Evolutionary conservation across 1,284 basidiomycete species (phyloP).

Genomic region (Trichosporon coremiiforme): DNA sequence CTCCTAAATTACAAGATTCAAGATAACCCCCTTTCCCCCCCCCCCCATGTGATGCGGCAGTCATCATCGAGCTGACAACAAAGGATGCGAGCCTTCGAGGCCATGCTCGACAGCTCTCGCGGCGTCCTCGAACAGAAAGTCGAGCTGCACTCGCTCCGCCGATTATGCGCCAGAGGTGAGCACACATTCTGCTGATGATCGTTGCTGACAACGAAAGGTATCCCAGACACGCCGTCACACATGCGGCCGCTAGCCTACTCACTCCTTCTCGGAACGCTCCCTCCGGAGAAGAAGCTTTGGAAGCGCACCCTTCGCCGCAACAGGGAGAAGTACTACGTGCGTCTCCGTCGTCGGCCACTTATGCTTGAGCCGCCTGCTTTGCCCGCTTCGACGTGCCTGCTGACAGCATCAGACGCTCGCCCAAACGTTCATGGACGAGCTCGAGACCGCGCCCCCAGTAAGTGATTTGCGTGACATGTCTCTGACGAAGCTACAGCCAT

Average conservation of each 20-base stretch:
- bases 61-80: neutral
- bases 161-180: conserved; percentile 49
- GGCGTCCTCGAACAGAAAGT: conserved; percentile 41
- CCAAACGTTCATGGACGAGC: conserved; percentile 40
- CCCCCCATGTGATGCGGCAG: neutral
- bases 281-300: conserved; percentile 48
- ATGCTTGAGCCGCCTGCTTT: conserved; percentile 12
- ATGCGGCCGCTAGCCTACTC: conserved; percentile 52
- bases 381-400: conserved; percentile 12
- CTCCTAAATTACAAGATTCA: neutral
- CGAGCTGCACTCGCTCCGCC: conserved; percentile 44
- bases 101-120: conserved; percentile 46
- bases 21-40: neutral
- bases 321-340: conserved; percentile 46
- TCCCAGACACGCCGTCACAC: conserved; percentile 51
- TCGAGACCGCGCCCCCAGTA: conserved; percentile 34
- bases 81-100: conserved; percentile 52
- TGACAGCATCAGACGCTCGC: conserved; percentile 37
- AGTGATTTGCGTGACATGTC: conserved; percentile 11
- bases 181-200: neutral
- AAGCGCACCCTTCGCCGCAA: conserved; percentile 32
- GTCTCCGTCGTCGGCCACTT: conserved; percentile 19
- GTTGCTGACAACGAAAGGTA: conserved; percentile 37
- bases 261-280: conserved; percentile 47
- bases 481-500: conserved; percentile 29